These are phyloP conservation scores for Fraxinus pennsylvanica DNA, from an alignment of 257 asterid genomes.

Conservation along the genomic window DNA sequence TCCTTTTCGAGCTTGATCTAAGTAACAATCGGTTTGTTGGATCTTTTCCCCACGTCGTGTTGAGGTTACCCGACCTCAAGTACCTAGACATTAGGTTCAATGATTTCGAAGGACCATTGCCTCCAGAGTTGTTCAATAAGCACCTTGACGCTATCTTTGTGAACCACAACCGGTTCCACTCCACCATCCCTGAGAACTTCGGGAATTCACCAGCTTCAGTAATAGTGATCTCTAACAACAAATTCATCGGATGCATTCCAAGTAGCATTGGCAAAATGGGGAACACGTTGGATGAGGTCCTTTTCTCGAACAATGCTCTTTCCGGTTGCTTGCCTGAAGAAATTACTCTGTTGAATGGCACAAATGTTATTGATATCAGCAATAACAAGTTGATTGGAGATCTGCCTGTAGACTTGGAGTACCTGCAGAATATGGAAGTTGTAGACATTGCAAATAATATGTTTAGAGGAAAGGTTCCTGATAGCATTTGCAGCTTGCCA, in stretches of 20 bases:
- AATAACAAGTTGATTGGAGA: slow-evolving; percentile 1
- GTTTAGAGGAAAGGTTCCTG: slow-evolving; percentile 36
- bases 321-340: slow-evolving; percentile 38
- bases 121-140: slow-evolving; percentile 45
- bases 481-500: slow-evolving; percentile 29
- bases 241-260: slow-evolving; percentile 43
- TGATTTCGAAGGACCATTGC: slow-evolving; percentile 78
- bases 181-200: slow-evolving; percentile 32
- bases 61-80: slow-evolving; percentile 50
- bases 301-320: slow-evolving; percentile 28
- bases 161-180: slow-evolving; percentile 34
- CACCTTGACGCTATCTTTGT: slow-evolving; percentile 37
- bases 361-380: slow-evolving; percentile 19
- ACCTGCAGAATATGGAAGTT: slow-evolving; percentile 25
- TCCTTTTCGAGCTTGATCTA: slow-evolving; percentile 61
- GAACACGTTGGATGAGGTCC: slow-evolving; percentile 34
- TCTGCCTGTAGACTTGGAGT: not conserved
- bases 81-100: slow-evolving; percentile 71
- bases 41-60: slow-evolving; percentile 53
- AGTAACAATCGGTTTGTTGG: slow-evolving; percentile 88
- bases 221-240: slow-evolving; percentile 35
- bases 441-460: slow-evolving; percentile 32
- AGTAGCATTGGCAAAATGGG: slow-evolving; percentile 36
- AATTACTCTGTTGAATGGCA: slow-evolving; percentile 28
- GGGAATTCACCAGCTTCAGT: slow-evolving; percentile 44